Conservation (phyloP, 768 basidiomycete species). For the Auriscalpium orientale region DNA sequence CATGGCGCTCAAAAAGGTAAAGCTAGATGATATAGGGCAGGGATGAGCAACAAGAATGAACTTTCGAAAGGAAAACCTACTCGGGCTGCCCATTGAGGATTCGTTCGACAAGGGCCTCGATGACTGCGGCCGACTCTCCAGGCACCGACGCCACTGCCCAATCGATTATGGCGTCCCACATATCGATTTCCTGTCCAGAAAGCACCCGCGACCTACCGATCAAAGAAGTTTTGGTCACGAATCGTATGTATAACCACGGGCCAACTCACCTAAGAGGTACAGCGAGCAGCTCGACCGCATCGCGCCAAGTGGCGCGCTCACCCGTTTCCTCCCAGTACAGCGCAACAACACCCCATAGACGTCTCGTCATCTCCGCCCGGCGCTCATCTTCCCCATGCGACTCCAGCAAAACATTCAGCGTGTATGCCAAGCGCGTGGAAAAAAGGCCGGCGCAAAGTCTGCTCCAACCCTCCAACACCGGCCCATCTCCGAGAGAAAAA, state of each 20-base stretch:
- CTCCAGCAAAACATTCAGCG: not conserved
- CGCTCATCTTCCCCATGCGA: constrained; percentile 4
- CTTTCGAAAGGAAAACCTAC: not conserved
- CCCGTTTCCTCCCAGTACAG: not conserved
- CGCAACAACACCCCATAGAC: not conserved
- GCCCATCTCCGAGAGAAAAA: not conserved
- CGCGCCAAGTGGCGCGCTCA: not conserved
- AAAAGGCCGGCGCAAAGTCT: not conserved
- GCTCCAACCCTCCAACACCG: not conserved
- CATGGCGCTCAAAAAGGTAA: not conserved
- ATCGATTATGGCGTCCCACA: not conserved
- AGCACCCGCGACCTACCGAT: not conserved
- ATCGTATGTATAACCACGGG: not conserved
- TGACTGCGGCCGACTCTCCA: not conserved
- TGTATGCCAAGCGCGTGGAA: not conserved
- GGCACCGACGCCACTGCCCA: not conserved
- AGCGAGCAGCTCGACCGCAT: not conserved
- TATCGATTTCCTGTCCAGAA: not conserved
- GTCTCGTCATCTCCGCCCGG: constrained; percentile 30
- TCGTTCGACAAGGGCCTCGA: not conserved
- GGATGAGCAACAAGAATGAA: not conserved
- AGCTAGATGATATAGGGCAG: not conserved
- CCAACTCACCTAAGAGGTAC: not conserved
- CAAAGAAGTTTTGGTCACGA: not conserved
- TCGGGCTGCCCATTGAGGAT: not conserved